These are phyloP conservation scores for Mycena alexandri DNA, from an alignment of 768 basidiomycete genomes.

Conservation along the genomic window DNA sequence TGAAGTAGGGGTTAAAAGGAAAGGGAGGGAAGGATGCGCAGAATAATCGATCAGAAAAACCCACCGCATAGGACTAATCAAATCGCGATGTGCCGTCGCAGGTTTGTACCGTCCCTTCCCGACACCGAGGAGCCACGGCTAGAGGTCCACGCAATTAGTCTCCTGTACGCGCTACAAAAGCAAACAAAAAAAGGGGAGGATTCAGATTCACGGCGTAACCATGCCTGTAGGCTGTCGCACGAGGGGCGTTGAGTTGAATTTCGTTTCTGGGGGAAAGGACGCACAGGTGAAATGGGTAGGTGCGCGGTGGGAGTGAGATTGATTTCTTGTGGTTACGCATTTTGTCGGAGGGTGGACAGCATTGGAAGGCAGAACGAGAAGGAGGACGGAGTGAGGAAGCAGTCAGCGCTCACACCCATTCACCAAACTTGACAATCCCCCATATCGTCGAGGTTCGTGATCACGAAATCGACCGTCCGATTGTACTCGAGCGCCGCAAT, in stretches of 20 bases:
- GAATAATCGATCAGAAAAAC: no score
- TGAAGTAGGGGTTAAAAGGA: no score
- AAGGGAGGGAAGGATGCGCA: no score
- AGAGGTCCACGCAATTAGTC: not conserved
- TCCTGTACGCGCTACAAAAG: not conserved
- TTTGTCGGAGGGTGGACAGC: no score
- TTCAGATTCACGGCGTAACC: conserved; percentile 21
- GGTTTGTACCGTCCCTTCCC: conserved; percentile 33
- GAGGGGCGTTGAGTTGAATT: no score
- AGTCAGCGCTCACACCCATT: not conserved
- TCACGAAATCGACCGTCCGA: conserved; percentile 28
- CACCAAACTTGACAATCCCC: conserved; percentile 1
- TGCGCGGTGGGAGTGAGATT: no score
- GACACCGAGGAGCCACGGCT: conserved; percentile 36
- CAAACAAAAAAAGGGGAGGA: not conserved
- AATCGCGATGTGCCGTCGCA: not conserved
- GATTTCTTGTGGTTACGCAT: no score
- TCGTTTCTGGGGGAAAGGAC: not conserved
- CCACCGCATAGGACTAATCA: conserved; percentile 21
- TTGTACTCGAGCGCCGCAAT: conserved; percentile 19
- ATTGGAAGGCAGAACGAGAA: no score
- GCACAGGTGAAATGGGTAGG: conserved; percentile 29
- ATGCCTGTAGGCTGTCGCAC: conserved; percentile 16
- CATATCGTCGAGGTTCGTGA: conserved; percentile 35
- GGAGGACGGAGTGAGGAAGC: not conserved